These are phyloP conservation scores for Boletus subparvulus DNA, from an alignment of 768 basidiomycete species.

Conservation along the genomic window DNA sequence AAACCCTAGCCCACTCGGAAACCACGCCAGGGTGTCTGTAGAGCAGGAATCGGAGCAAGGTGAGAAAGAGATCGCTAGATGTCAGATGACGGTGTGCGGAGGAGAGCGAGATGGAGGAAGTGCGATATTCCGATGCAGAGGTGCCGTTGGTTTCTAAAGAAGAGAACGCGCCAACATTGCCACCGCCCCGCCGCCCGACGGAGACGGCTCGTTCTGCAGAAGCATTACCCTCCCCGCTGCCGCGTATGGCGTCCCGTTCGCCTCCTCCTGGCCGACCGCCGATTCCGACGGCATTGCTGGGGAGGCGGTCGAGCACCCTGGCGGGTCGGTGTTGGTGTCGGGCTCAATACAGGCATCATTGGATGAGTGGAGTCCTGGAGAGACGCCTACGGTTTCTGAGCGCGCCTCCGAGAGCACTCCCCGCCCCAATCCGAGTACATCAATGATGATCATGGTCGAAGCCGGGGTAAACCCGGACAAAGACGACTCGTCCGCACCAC, in stretches of 20 bases:
- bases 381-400: constrained; percentile 4
- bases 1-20: constrained; percentile 31
- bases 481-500: constrained; percentile 29
- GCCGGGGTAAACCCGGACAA: constrained; percentile 33
- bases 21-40: constrained; percentile 18
- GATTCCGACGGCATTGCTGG: constrained; percentile 31
- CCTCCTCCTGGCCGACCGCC: constrained; percentile 39
- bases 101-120: constrained; percentile 73
- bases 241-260: constrained; percentile 32
- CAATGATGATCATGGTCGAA: constrained; percentile 46
- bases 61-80: constrained; percentile 43
- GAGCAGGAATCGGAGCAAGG: constrained; percentile 22
- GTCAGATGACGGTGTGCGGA: constrained; percentile 67
- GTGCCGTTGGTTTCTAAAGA: constrained; percentile 27
- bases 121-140: constrained; percentile 53
- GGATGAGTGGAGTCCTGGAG: constrained; percentile 23
- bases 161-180: constrained; percentile 26
- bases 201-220: constrained; percentile 26
- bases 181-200: constrained; percentile 39
- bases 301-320: constrained; percentile 41
- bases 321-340: constrained; percentile 27
- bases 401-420: background rate
- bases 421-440: constrained; percentile 52
- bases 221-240: constrained; percentile 48
- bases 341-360: constrained; percentile 41